Evolutionary conservation across 192 early-diverging fungal species (phyloP).

Genomic region (Oehlia diaphana): DNA sequence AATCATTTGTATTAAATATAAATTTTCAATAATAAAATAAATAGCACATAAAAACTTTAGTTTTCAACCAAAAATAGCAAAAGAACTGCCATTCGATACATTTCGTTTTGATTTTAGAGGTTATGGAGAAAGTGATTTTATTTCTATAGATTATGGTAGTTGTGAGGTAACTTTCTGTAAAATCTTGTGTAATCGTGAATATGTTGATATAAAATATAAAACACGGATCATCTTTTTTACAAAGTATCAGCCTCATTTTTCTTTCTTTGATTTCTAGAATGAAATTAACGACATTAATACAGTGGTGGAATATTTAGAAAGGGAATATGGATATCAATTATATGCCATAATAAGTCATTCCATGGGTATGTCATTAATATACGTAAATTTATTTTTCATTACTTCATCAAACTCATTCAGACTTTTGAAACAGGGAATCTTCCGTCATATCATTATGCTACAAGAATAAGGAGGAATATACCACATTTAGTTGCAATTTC

Average conservation of each 20-base stretch:
- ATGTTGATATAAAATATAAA: no score
- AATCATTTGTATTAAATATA: neutral
- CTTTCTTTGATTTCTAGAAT: neutral
- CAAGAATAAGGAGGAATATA: neutral
- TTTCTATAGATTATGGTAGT: neutral
- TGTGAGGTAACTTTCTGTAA: neutral
- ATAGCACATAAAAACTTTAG: conserved; percentile 43
- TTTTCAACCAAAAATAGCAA: conserved; percentile 37
- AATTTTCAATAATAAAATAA: neutral
- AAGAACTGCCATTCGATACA: conserved; percentile 35
- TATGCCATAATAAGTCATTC: neutral
- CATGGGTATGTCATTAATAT: neutral
- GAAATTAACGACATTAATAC: neutral
- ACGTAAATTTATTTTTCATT: neutral
- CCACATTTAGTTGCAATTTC: neutral
- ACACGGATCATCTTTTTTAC: no score
- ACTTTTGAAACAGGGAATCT: neutral
- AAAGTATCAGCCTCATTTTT: no score
- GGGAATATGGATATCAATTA: neutral
- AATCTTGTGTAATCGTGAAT: no score
- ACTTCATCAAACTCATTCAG: neutral
- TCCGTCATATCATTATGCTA: neutral
- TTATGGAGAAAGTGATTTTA: conserved; percentile 36
- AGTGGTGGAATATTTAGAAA: neutral
- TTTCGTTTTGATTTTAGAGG: conserved; percentile 46